Evolutionary conservation across 140 eudicot genomes (phyloP).

Genomic region (Oenanthe javanica): DNA sequence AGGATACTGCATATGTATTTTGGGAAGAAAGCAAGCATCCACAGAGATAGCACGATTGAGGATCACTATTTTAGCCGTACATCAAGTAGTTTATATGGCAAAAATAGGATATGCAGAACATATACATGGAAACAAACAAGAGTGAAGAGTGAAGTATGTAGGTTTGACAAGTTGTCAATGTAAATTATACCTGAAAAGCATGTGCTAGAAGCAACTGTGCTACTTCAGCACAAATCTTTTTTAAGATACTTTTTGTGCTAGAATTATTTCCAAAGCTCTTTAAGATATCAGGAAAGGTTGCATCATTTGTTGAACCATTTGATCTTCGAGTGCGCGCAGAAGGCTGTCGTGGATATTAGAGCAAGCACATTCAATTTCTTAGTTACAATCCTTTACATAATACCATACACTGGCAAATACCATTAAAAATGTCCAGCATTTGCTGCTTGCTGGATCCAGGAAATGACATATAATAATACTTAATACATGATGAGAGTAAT

Average conservation of each 20-base stretch:
- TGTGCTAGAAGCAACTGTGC: conserved; percentile 74
- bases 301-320: conserved; percentile 31
- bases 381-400: background rate
- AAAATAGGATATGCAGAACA: background rate
- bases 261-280: conserved; percentile 53
- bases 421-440: background rate
- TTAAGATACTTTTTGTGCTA: conserved; percentile 42
- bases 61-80: background rate
- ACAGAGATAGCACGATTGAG: background rate
- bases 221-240: conserved; percentile 58
- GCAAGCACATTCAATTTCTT: background rate
- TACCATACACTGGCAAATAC: background rate
- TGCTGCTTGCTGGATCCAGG: background rate
- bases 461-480: background rate
- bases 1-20: background rate
- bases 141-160: background rate
- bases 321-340: conserved; percentile 66
- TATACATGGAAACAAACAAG: background rate
- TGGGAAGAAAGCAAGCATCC: too few relatives aligned
- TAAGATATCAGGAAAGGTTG: conserved; percentile 59
- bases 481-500: background rate
- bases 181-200: conserved; percentile 70
- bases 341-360: conserved; percentile 33
- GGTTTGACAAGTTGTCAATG: background rate
- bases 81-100: background rate